Conservation (phyloP, 1,284 basidiomycete species). For the Mycosarcoma mackinlayi region DNA sequence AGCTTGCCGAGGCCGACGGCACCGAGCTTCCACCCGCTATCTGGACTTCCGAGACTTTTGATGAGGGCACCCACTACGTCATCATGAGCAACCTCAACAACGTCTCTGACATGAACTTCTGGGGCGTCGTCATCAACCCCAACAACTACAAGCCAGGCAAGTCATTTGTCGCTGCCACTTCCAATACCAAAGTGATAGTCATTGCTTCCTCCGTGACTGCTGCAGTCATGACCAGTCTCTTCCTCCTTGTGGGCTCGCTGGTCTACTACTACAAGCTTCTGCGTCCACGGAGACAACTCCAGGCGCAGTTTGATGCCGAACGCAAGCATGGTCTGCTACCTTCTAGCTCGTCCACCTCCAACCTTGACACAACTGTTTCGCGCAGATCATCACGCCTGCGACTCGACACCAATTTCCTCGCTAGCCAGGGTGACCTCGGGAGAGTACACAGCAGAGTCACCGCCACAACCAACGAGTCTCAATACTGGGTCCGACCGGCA, state of each 20-base stretch:
- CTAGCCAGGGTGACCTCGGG: constrained; percentile 33
- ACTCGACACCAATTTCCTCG: constrained; percentile 31
- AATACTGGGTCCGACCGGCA: constrained; percentile 36
- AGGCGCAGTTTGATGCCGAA: constrained; percentile 16
- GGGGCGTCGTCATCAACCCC: constrained; percentile 45
- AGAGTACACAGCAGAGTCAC: constrained; percentile 37
- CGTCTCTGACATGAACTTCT: constrained; percentile 34
- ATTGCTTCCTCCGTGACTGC: constrained; percentile 39
- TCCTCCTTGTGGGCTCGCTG: constrained; percentile 27
- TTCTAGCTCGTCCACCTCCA: constrained; percentile 5
- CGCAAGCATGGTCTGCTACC: constrained; percentile 18
- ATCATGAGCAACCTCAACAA: constrained; percentile 39
- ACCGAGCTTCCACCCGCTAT: constrained; percentile 26
- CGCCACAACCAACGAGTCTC: constrained; percentile 35
- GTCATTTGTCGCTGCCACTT: constrained; percentile 16
- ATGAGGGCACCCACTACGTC: constrained; percentile 31
- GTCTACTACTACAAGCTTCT: constrained; percentile 40
- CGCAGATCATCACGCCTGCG: constrained; percentile 19
- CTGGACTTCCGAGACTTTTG: constrained; percentile 34
- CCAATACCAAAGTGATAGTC: constrained; percentile 33
- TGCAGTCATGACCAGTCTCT: constrained; percentile 32
- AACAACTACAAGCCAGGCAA: constrained; percentile 40
- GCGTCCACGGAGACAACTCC: constrained; percentile 17
- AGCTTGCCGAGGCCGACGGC: constrained; percentile 21
- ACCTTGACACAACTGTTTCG: background rate